These are phyloP conservation scores for Colletotrichum tropicale DNA, from an alignment of 2,329 filamentous ascomycete species.

Conservation along the genomic window DNA sequence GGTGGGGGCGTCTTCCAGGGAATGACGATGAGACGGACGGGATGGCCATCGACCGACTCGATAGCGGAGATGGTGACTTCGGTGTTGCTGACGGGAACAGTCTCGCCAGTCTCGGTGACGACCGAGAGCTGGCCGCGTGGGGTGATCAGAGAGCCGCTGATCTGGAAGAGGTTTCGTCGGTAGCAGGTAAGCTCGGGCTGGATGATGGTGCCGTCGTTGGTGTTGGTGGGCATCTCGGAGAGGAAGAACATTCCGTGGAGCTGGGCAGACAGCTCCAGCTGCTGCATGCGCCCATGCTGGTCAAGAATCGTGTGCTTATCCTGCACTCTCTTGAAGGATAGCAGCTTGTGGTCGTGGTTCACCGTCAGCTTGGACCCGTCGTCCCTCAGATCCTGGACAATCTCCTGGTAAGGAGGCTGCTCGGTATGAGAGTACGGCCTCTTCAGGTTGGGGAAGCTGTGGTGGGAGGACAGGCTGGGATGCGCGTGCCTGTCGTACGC, in stretches of 20 bases:
- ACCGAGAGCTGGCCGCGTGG: constrained; percentile 80
- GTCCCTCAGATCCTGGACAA: constrained; percentile 64
- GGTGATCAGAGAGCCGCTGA: constrained; percentile 85
- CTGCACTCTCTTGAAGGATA: constrained; percentile 61
- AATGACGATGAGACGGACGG: constrained; percentile 93
- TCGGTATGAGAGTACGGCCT: constrained; percentile 61
- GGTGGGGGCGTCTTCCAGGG: constrained; percentile 96
- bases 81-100: constrained; percentile 79
- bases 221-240: constrained; percentile 75
- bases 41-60: constrained; percentile 91
- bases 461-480: constrained; percentile 50
- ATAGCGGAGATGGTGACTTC: constrained; percentile 91
- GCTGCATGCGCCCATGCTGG: constrained; percentile 62
- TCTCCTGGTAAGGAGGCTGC: constrained; percentile 62
- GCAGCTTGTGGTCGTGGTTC: constrained; percentile 65
- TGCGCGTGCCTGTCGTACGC: constrained; percentile 59
- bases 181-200: constrained; percentile 94
- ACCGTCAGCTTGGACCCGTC: constrained; percentile 62
- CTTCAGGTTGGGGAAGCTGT: constrained; percentile 62
- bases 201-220: constrained; percentile 59
- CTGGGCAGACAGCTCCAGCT: constrained; percentile 71
- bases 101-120: constrained; percentile 82
- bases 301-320: constrained; percentile 67
- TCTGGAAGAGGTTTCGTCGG: constrained; percentile 93
- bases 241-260: constrained; percentile 90